Evolutionary conservation across 305 asterid species (phyloP), one percentile per base, ranked within the genome.

Genomic region (Rubia occidens): DNA sequence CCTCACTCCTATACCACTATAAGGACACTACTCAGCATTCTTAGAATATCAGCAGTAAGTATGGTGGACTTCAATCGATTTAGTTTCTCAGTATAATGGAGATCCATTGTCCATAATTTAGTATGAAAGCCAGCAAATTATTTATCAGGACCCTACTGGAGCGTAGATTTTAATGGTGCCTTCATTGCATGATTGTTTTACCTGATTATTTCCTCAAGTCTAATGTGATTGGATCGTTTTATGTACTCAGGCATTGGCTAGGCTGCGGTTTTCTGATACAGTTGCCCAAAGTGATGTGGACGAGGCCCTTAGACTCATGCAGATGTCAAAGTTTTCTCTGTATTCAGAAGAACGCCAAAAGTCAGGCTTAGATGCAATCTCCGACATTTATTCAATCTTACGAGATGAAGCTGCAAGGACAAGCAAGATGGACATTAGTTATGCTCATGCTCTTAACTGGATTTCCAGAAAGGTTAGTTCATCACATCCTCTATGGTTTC

Each of bases 201-300:
- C 0, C 1, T 29, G 32, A 29, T 29, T 29, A 29, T 29, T 29
- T 20, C 13, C 64, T 13, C 0, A n/a, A 21, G 40, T 56, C 54
- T 54, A 42, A 45, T 66, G 3, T 35, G 44, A 32, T 64, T 0
- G 6, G 8, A 66, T 66, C 26, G 8, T 42, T 71, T 51, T 32
- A 43, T 2, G 26, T 49, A 11, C 76, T 64, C 83, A 94, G 97
- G 95, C 97, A 65, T 88, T 94, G 61, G 96, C 99, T 72, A 89
- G 99, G 76, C 95, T 94, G 67, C 81, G 99, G 76, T 87, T 90
- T 80, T 82, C 95, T 4, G 81, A 83, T 0, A 37, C 61, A 37
- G 93, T 89, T 76, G 88, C 86, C 61, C 99, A 94, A 83, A 94
- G 99, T 81, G 99, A 94, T 72, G 96, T 94, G 66, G 99, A 90